Percentiles rank a stretch among this genome's conserved stretches.
These are phyloP conservation scores for Fusarium sp. DNA, from an alignment of 2,329 filamentous ascomycete genomes.

Conservation along the genomic window DNA sequence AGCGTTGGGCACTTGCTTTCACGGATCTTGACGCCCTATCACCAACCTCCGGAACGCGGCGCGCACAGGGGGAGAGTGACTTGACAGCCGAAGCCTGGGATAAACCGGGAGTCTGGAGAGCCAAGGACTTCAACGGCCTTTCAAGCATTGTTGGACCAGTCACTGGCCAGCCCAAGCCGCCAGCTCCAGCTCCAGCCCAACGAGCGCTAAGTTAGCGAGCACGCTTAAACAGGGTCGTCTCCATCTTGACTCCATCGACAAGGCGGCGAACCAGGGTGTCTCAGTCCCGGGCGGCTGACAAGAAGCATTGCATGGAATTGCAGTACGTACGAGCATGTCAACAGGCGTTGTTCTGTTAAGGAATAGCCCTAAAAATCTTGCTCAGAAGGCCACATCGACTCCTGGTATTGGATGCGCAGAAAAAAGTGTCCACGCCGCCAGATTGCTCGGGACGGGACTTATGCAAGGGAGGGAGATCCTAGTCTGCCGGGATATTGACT, in stretches of 20 bases:
- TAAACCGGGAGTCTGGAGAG: conserved; percentile 34
- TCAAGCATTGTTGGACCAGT: conserved; percentile 30
- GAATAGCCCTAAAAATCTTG: conserved; percentile 1
- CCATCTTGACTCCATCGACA: conserved; percentile 35
- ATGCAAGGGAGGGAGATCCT: conserved; percentile 39
- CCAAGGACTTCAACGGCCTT: conserved; percentile 25
- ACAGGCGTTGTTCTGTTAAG: no score
- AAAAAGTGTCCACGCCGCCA: conserved; percentile 21
- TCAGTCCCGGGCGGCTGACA: conserved; percentile 40
- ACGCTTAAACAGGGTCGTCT: conserved; percentile 31
- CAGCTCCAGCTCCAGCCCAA: conserved; percentile 40
- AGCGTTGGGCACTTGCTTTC: conserved; percentile 37
- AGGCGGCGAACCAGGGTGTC: conserved; percentile 39
- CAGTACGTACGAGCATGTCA: no score
- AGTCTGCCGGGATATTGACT: conserved; percentile 25
- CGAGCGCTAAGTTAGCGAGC: conserved; percentile 38
- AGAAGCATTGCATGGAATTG: no score
- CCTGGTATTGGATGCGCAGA: conserved; percentile 23
- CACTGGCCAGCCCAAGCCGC: conserved; percentile 31
- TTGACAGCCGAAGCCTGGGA: conserved; percentile 33
- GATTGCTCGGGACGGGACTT: conserved; percentile 28
- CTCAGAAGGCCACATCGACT: conserved; percentile 4
- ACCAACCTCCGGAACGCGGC: conserved; percentile 19
- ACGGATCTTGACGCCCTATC: conserved; percentile 38
- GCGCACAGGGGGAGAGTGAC: conserved; percentile 17